Conservation (phyloP, 768 basidiomycete genomes). For the Lepiota venenata region DNA sequence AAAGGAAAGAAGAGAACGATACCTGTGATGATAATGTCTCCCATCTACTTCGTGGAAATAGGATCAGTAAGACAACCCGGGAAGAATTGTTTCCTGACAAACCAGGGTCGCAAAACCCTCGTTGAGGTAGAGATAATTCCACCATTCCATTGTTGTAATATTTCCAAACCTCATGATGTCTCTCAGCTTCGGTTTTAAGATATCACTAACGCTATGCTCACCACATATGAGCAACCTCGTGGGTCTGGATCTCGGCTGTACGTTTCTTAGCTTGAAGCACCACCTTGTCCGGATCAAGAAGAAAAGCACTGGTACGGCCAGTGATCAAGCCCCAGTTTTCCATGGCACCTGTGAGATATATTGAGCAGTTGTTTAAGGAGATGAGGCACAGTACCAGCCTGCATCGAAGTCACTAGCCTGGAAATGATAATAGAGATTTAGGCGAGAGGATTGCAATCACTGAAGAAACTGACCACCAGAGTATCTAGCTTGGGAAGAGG, state of each 20-base stretch:
- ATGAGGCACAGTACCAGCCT: constrained; percentile 31
- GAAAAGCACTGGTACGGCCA: constrained; percentile 77
- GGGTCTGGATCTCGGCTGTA: constrained; percentile 73
- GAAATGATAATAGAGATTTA: not conserved
- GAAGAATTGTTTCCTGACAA: constrained; percentile 19
- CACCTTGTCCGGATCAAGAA: constrained; percentile 73
- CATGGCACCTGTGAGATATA: constrained; percentile 59
- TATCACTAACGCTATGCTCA: constrained; percentile 24
- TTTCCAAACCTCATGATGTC: constrained; percentile 70
- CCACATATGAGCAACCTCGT: constrained; percentile 88
- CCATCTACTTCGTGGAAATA: constrained; percentile 53
- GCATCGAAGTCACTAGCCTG: constrained; percentile 87
- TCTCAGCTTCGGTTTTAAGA: not conserved
- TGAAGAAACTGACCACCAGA: constrained; percentile 54
- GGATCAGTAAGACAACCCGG: not conserved
- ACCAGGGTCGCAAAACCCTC: constrained; percentile 90
- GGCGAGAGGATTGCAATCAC: not conserved
- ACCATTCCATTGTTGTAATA: constrained; percentile 93
- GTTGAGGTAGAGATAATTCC: constrained; percentile 81
- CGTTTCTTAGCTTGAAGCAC: constrained; percentile 74
- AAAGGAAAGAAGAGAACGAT: constrained; percentile 19
- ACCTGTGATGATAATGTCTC: constrained; percentile 83
- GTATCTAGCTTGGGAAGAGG: constrained; percentile 95
- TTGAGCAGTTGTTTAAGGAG: not conserved
- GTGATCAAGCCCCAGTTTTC: constrained; percentile 96